Evolutionary conservation across 768 basidiomycete species (phyloP), one percentile per base, ranked within the genome.

Genomic region (Lentinula guzmanii): DNA sequence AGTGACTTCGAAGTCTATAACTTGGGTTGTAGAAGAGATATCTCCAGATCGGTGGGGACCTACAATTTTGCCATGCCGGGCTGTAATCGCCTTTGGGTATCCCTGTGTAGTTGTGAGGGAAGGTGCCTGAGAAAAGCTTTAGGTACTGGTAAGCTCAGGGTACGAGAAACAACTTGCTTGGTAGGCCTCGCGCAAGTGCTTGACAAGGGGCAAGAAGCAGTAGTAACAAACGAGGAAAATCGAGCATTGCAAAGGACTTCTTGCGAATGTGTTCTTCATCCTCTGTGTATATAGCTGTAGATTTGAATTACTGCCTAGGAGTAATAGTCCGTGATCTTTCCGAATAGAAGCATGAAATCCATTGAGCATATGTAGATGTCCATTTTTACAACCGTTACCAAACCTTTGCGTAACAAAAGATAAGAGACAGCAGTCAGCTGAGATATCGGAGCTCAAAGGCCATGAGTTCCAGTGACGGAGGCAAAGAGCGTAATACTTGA

Each of bases 41-140:
- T 13, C 31, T 33, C 33, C 13, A n/a, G 24, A 15, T 1, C 6
- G 18, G 31, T 24, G 2, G 35, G 42, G 15, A 72, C 81, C 21
- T 70, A 87, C 86, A 88, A 56, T 73, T 69, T 71, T 87, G 87
- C 86, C 87, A 89, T 60, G 73, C 75, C 35, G 82, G 78, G 65
- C 80, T 77, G 62, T 81, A 85, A 65, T 79, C 77, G 24, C 78
- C 75, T 42, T 67, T 63, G 7, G 82, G 82, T 64, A 77, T 70
- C 41, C 76, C 76, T 21, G 82, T 77, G 63, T 84, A 82, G 50
- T 58, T 63, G 53, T 82, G 80, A 52, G 82, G 82, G 63, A 73
- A 84, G 7, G 77, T 24, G 24, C 58, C 56, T 58, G 9, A 37
- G 0, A 7, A 34, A 15, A 54, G 53, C 11, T 9, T 15, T n/a